These are phyloP conservation scores for Aureobasidium lini DNA, from an alignment of 2,329 filamentous ascomycete genomes.

Conservation along the genomic window DNA sequence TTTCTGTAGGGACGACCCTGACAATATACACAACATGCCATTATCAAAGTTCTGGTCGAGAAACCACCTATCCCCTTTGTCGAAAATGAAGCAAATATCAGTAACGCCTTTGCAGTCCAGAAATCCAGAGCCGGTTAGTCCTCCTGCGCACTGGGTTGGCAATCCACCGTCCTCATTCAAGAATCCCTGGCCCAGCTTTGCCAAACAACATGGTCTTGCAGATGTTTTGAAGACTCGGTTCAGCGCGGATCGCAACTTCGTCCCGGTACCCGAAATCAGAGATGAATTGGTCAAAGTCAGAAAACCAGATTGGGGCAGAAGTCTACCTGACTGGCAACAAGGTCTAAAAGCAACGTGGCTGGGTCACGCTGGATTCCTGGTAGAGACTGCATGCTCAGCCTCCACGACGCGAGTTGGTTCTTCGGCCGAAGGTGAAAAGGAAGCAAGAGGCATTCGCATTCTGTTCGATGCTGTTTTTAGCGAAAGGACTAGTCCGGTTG, in stretches of 20 bases:
- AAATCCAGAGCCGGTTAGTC: neutral
- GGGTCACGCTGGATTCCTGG: slow-evolving; percentile 43
- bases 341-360: slow-evolving; percentile 43
- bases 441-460: slow-evolving; percentile 35
- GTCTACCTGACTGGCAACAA: slow-evolving; percentile 18
- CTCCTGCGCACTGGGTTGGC: slow-evolving; percentile 35
- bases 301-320: slow-evolving; percentile 33
- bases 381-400: slow-evolving; percentile 31
- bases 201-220: slow-evolving; percentile 21
- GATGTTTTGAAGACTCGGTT: slow-evolving; percentile 31
- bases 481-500: slow-evolving; percentile 40
- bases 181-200: slow-evolving; percentile 43
- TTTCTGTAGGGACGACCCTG: neutral
- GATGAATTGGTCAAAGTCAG: slow-evolving; percentile 36
- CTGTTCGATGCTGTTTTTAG: slow-evolving; percentile 49
- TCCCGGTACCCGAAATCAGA: slow-evolving; percentile 37
- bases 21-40: neutral
- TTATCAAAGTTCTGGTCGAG: neutral
- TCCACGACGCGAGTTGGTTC: slow-evolving; percentile 16
- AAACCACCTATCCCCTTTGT: neutral
- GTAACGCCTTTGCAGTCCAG: neutral
- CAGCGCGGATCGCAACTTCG: slow-evolving; percentile 35
- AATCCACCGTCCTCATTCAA: slow-evolving; percentile 38
- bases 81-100: neutral
- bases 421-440: slow-evolving; percentile 14